Evolutionary conservation across 495 filamentous ascomycete species (phyloP).

Genomic region (Penicillium manginii): DNA sequence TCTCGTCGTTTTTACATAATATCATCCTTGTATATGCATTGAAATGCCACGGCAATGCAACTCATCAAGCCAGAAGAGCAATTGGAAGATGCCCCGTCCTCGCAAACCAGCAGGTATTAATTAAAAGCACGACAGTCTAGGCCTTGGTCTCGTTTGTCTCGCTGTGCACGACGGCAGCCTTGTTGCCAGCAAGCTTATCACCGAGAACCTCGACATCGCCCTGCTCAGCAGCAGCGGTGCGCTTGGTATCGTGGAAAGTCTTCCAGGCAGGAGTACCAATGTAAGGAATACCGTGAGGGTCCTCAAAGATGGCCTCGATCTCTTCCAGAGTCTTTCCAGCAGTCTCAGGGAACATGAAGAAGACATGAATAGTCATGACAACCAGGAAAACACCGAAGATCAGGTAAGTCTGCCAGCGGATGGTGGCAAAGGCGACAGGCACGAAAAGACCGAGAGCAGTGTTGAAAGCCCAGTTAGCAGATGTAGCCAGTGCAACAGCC

Average conservation of each 20-base stretch:
- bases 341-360: conserved; percentile 82
- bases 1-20: conserved; percentile 13
- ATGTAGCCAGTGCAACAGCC: conserved; percentile 67
- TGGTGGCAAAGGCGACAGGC: conserved; percentile 69
- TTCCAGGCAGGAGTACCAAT: conserved; percentile 73
- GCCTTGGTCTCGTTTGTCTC: conserved; percentile 16
- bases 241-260: conserved; percentile 44
- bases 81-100: background rate
- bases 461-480: conserved; percentile 79
- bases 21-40: conserved; percentile 7
- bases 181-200: conserved; percentile 25
- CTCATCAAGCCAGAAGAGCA: conserved; percentile 1
- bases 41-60: background rate
- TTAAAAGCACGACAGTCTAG: background rate
- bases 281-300: conserved; percentile 60
- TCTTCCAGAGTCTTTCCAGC: conserved; percentile 81
- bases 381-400: conserved; percentile 76
- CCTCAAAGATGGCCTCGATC: conserved; percentile 70
- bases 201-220: conserved; percentile 33
- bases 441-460: conserved; percentile 77
- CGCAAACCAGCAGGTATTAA: background rate
- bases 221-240: conserved; percentile 28
- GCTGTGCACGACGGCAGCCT: conserved; percentile 21
- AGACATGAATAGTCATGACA: conserved; percentile 70
- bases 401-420: conserved; percentile 74